A percentile compares a stretch with the other conserved stretches of the same genome.
phyloP scores from a whole-genome alignment of 495 filamentous ascomycete genomes.

The Gamarada debralockiae region DNA sequence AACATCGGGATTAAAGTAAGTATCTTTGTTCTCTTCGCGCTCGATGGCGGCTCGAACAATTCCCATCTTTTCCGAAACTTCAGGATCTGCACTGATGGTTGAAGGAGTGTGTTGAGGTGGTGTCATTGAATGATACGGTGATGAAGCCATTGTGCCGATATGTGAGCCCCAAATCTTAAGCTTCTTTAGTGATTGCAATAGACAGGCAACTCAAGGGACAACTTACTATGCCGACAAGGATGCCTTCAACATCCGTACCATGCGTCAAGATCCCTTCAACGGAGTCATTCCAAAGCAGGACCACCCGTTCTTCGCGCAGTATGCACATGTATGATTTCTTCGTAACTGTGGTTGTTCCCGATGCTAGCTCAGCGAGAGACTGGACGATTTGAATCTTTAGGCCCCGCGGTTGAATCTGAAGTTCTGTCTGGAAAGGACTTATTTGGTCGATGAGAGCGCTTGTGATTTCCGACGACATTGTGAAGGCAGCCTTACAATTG shows the following conservation, averaged over 20 bases:
- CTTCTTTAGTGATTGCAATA: background rate
- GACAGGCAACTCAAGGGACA: background rate
- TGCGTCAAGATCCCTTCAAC: slow-evolving; percentile 32
- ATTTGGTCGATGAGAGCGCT: slow-evolving; percentile 28
- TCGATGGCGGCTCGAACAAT: slow-evolving; percentile 7
- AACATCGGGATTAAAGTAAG: slow-evolving; percentile 1
- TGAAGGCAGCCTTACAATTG: slow-evolving; percentile 31
- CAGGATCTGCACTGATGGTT: slow-evolving; percentile 5
- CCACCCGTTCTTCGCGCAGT: slow-evolving; percentile 30
- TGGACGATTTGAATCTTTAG: slow-evolving; percentile 31
- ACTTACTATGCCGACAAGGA: slow-evolving; percentile 12
- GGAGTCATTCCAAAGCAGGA: slow-evolving; percentile 37
- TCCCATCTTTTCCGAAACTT: slow-evolving; percentile 10
- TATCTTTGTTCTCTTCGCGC: background rate
- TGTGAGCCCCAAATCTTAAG: slow-evolving; percentile 21
- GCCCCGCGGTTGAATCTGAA: slow-evolving; percentile 27
- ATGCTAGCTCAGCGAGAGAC: slow-evolving; percentile 21
- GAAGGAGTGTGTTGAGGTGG: slow-evolving; percentile 7
- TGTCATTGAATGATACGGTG: slow-evolving; percentile 9
- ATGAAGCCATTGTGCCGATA: slow-evolving; percentile 8
- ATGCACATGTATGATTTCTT: slow-evolving; percentile 30
- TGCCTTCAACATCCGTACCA: slow-evolving; percentile 32
- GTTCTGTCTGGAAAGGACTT: slow-evolving; percentile 31
- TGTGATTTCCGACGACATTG: slow-evolving; percentile 35
- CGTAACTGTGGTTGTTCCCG: slow-evolving; percentile 20